phyloP scores from a whole-genome alignment of 805 yeast species.

The Tetrapisispora phaffii region DNA sequence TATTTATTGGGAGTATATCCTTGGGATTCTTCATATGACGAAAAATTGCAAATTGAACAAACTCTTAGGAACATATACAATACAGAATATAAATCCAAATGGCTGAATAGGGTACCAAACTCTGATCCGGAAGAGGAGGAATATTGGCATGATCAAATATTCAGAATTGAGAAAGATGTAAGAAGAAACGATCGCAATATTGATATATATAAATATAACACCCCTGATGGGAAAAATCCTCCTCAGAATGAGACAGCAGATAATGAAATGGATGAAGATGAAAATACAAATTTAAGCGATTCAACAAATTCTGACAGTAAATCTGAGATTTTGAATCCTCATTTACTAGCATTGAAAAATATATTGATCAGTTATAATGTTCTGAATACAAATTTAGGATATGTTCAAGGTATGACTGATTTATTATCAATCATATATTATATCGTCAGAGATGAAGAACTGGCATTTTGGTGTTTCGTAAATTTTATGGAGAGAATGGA shows the following conservation, averaged over 20 bases:
- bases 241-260: conserved; percentile 18
- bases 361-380: conserved; percentile 81
- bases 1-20: conserved; percentile 76
- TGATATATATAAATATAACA: conserved; percentile 43
- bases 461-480: conserved; percentile 83
- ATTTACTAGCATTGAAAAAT: conserved; percentile 61
- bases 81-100: conserved; percentile 51
- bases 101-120: conserved; percentile 42
- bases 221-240: conserved; percentile 33
- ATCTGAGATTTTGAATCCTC: conserved; percentile 53
- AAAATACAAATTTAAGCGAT: conserved; percentile 24
- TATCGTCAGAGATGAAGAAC: conserved; percentile 53
- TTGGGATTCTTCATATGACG: conserved; percentile 73
- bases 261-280: conserved; percentile 27
- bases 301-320: conserved; percentile 28
- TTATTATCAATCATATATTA: conserved; percentile 76
- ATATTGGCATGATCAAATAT: conserved; percentile 83
- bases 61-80: conserved; percentile 49
- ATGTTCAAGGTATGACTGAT: conserved; percentile 98
- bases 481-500: conserved; percentile 92
- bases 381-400: conserved; percentile 74
- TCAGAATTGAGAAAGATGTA: conserved; percentile 86
- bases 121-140: conserved; percentile 37
- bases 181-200: conserved; percentile 81
- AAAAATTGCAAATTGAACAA: conserved; percentile 48